phyloP scores from a whole-genome alignment of 2,329 filamentous ascomycete species.

The Sclerotinia minor region DNA sequence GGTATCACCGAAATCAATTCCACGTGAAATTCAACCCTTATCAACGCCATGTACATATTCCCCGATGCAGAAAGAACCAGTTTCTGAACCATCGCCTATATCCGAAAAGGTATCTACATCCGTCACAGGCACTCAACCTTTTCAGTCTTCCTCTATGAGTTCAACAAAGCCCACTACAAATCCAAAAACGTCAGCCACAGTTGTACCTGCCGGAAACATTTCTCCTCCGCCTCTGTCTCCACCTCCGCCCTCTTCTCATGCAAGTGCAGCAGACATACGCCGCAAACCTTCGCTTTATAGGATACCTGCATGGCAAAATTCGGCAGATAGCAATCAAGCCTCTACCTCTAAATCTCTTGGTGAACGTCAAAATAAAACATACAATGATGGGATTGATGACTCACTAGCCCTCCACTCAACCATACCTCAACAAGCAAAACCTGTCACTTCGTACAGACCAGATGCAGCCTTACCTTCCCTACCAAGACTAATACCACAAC shows the following conservation, averaged over 20 bases:
- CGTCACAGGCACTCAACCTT: neutral
- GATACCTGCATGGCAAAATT: slow-evolving; percentile 33
- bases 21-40: slow-evolving; percentile 22
- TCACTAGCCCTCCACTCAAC: neutral
- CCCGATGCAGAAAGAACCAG: neutral
- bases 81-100: neutral
- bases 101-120: neutral
- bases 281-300: slow-evolving; percentile 37
- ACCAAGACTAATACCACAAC: neutral
- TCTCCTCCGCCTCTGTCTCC: neutral
- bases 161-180: neutral
- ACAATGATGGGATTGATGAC: no score
- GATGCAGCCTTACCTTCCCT: neutral
- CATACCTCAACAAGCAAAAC: neutral
- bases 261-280: slow-evolving; percentile 30
- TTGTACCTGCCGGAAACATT: neutral
- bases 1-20: slow-evolving; percentile 25
- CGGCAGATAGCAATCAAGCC: neutral
- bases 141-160: neutral
- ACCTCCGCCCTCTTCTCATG: neutral
- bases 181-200: neutral
- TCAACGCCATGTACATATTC: neutral
- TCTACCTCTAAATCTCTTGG: neutral
- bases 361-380: neutral
- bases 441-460: neutral